A percentile compares a stretch with the other conserved stretches of the same genome.
These are phyloP conservation scores for Agrocybe pediades DNA, from an alignment of 768 basidiomycete genomes.

Conservation along the genomic window DNA sequence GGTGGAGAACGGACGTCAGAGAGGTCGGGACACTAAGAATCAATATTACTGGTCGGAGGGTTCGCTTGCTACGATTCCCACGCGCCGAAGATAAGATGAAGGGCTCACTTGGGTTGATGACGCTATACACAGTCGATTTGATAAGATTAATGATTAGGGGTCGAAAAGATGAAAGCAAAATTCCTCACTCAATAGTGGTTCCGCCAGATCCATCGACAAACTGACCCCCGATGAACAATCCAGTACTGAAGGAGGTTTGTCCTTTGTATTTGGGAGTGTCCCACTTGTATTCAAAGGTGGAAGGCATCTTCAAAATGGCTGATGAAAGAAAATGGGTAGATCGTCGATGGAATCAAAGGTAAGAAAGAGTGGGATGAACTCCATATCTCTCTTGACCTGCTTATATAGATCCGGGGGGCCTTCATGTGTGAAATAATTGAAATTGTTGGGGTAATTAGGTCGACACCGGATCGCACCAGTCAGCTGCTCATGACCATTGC, in stretches of 20 bases:
- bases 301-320: slow-evolving; percentile 37
- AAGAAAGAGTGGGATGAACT: background rate
- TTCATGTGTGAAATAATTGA: background rate
- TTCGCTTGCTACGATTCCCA: too few relatives aligned
- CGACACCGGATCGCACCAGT: background rate
- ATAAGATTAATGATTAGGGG: slow-evolving; percentile 4
- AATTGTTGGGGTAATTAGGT: background rate
- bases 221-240: slow-evolving; percentile 73
- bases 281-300: slow-evolving; percentile 48
- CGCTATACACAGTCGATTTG: slow-evolving; percentile 38
- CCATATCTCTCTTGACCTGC: background rate
- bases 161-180: background rate
- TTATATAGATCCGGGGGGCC: background rate
- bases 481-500: background rate
- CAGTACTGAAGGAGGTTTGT: slow-evolving; percentile 57
- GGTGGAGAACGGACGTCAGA: slow-evolving; percentile 24
- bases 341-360: background rate
- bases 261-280: slow-evolving; percentile 60
- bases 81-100: background rate
- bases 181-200: slow-evolving; percentile 74
- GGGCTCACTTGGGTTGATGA: slow-evolving; percentile 55
- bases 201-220: slow-evolving; percentile 58
- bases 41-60: too few relatives aligned
- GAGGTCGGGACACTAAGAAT: too few relatives aligned
- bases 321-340: background rate